These are phyloP conservation scores for Claviceps sp. DNA, from an alignment of 2,329 filamentous ascomycete species.

Conservation along the genomic window DNA sequence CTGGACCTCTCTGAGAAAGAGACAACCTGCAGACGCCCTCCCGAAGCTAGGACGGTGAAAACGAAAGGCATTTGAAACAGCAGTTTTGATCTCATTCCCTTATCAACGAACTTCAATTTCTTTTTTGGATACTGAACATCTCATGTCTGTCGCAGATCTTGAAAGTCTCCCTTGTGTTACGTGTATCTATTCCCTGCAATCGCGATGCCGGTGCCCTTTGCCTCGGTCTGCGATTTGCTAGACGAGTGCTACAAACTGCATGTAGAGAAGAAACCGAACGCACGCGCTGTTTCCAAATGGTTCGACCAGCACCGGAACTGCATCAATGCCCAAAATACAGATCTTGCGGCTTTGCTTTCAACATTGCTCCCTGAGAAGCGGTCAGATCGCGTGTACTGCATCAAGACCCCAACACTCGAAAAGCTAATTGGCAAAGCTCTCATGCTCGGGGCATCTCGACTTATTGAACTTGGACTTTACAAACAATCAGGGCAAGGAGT, in stretches of 20 bases:
- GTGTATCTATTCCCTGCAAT: neutral
- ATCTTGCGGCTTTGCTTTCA: slow-evolving; percentile 55
- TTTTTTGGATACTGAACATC: neutral
- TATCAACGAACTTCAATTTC: neutral
- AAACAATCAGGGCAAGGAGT: slow-evolving; percentile 37
- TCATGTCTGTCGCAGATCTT: neutral
- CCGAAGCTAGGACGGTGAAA: neutral
- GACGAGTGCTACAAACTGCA: slow-evolving; percentile 45
- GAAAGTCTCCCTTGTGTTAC: neutral
- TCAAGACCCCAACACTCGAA: slow-evolving; percentile 49
- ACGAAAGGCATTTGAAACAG: neutral
- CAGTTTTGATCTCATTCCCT: too few species aligned
- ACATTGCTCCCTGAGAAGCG: slow-evolving; percentile 63
- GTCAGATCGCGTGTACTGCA: slow-evolving; percentile 63
- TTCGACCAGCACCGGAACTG: slow-evolving; percentile 47
- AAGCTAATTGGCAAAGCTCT: slow-evolving; percentile 55
- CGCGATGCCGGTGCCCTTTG: slow-evolving; percentile 52
- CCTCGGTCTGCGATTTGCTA: slow-evolving; percentile 60
- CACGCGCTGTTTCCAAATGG: slow-evolving; percentile 45
- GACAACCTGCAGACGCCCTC: neutral
- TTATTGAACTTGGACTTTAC: slow-evolving; percentile 50
- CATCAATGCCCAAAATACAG: slow-evolving; percentile 43
- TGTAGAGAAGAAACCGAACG: slow-evolving; percentile 18
- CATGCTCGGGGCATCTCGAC: slow-evolving; percentile 48
- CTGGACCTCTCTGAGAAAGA: neutral